phyloP scores from a whole-genome alignment of 306 rosid species.

The Lathyrus oleraceus region DNA sequence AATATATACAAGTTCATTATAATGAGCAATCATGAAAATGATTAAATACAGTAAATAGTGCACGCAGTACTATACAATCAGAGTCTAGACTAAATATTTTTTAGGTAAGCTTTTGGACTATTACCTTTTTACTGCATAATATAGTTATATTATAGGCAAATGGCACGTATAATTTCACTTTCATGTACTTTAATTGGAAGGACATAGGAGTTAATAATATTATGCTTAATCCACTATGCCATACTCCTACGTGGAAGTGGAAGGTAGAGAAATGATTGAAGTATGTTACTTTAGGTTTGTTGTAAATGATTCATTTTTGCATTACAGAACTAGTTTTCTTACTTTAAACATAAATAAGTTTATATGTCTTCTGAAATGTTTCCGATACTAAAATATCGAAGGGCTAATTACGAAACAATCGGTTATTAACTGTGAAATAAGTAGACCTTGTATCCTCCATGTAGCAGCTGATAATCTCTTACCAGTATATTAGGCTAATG shows the following conservation, averaged over 20 bases:
- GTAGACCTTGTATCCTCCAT: no score
- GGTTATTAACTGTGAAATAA: no score
- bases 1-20: neutral
- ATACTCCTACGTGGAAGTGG: constrained; percentile 34
- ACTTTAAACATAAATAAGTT: neutral
- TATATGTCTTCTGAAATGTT: neutral
- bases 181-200: constrained; percentile 24
- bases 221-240: constrained; percentile 21
- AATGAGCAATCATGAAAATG: constrained; percentile 9
- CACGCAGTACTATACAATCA: neutral
- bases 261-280: constrained; percentile 38
- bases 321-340: neutral
- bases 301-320: constrained; percentile 3
- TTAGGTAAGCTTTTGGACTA: constrained; percentile 35
- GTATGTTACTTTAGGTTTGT: constrained; percentile 50
- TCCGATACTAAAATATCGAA: no score
- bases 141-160: constrained; percentile 17
- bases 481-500: no score
- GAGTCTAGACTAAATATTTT: constrained; percentile 11
- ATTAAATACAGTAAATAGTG: neutral
- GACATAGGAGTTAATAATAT: constrained; percentile 15
- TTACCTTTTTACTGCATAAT: constrained; percentile 29
- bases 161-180: constrained; percentile 32
- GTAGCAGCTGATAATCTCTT: no score
- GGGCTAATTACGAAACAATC: no score